Conservation (phyloP, 225 moss, liverwort and hornwort genomes). For the Physcomitrellopsis africana region DNA sequence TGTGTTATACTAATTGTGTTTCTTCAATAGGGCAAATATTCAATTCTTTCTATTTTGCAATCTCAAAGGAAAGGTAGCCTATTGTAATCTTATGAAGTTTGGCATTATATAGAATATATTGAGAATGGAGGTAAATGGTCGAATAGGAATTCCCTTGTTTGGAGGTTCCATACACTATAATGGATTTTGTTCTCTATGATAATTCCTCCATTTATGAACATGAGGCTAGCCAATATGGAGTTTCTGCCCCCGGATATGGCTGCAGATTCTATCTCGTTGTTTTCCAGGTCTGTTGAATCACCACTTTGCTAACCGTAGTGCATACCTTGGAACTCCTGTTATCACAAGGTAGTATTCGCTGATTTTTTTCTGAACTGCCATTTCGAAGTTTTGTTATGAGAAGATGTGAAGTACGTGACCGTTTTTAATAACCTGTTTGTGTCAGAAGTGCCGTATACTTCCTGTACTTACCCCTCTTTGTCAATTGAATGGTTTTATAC, state of each 20-base stretch:
- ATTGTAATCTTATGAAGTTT: constrained; percentile 3
- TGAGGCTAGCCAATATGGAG: constrained; percentile 26
- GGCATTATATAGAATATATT: neutral
- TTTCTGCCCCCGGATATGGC: constrained; percentile 20
- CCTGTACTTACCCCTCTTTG: neutral
- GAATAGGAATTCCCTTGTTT: neutral
- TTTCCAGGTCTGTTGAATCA: constrained; percentile 49
- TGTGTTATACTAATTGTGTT: too few species aligned
- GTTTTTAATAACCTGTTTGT: neutral
- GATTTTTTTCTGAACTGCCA: constrained; percentile 5
- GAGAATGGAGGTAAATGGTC: neutral
- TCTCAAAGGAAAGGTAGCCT: constrained; percentile 51
- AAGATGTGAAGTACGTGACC: neutral
- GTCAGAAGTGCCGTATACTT: neutral
- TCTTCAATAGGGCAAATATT: constrained; percentile 61
- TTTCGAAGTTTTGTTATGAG: neutral
- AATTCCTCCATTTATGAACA: constrained; percentile 34
- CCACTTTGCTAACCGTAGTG: neutral
- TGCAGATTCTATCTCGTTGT: constrained; percentile 52
- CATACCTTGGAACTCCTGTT: neutral
- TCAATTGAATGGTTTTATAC: neutral
- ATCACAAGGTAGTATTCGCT: neutral
- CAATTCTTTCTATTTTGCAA: constrained; percentile 55
- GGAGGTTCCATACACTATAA: constrained; percentile 7
- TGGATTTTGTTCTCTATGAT: constrained; percentile 38